phyloP scores from a whole-genome alignment of 805 yeast species.

The Ogataea naganishii region DNA sequence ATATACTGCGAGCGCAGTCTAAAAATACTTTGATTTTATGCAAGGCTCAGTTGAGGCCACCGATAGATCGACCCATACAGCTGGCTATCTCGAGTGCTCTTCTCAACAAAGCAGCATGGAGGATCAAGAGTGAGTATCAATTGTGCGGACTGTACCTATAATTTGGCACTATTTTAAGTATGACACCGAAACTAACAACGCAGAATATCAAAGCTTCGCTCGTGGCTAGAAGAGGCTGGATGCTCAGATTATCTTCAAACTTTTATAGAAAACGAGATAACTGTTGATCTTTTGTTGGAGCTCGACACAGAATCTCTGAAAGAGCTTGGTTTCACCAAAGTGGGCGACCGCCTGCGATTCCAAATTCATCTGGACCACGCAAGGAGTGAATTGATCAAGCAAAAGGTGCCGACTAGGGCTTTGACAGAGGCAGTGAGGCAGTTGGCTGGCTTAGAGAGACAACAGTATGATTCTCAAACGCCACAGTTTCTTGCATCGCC shows the following conservation, averaged over 20 bases:
- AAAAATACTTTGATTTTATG: too few relatives aligned
- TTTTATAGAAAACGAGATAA: conserved; percentile 40
- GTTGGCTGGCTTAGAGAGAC: conserved; percentile 1
- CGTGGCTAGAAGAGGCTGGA: conserved; percentile 15
- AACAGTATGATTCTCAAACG: conserved; percentile 1
- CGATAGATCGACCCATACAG: too few relatives aligned
- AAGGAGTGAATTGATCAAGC: conserved; percentile 24
- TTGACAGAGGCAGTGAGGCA: conserved; percentile 12
- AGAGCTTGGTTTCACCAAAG: conserved; percentile 64
- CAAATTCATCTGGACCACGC: conserved; percentile 47
- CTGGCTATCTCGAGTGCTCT: too few relatives aligned
- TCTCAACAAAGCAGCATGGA: too few relatives aligned
- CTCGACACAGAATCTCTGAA: conserved; percentile 56
- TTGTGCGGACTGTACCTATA: too few relatives aligned
- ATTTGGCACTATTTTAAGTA: too few relatives aligned
- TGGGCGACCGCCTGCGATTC: conserved; percentile 77
- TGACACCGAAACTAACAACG: too few relatives aligned
- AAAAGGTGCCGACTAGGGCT: conserved; percentile 10
- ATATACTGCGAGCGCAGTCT: too few relatives aligned
- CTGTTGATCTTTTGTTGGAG: conserved; percentile 47
- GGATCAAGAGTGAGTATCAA: too few relatives aligned
- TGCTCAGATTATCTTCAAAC: conserved; percentile 17
- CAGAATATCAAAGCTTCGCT: too few relatives aligned
- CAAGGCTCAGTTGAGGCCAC: too few relatives aligned
- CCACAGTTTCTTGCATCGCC: conserved; percentile 1